Evolutionary conservation across 345 rosid species (phyloP), one percentile per base, ranked within the genome.

Genomic region (Salix arbutifolia): DNA sequence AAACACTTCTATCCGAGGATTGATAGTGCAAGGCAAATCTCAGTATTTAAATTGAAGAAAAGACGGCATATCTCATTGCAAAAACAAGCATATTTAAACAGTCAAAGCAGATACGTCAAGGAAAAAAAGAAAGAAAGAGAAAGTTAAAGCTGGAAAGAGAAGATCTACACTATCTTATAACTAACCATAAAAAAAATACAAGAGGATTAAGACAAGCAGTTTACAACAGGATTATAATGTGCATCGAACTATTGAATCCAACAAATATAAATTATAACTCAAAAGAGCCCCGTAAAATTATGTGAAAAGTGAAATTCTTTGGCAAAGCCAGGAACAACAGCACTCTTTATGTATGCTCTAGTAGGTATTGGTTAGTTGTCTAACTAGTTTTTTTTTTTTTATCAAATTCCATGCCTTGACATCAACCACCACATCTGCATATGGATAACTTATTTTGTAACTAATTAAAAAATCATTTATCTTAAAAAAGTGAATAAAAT

Each of bases 361-460:
- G 44, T 6, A 9, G 26, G 64, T 58, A 58, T n/a, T 26, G 26
- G 12, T 58, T 58, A 58, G 64, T 10, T 58, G 64, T 58, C 64
- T 16, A n/a, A 10, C 64, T 10, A 10, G 28, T 28, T 58, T n/a
- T 5, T 35, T 35, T 35, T n/a, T 58, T 56, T 58, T n/a, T 58
- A 58, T 3, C 61, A 58, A 4, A 58, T 64, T 65, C 25, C 56
- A 64, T 74, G 77, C 18, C 67, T 40, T 42, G 38, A 46, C 6
- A 76, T 72, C 71, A 75, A 60, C 35, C 70, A 40, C 9, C 67
- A 68, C 35, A 64, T 17, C 48, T 35, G 74, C 74, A 56, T 25
- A 64, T 65, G 69, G 35, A 66, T 67, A 56, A 50, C 50, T 37
- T 30, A 72, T 23, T 26, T 70, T n/a, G 11, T 10, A 58, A 58